These are phyloP conservation scores for Alternaria sp. DNA, from an alignment of 2,329 filamentous ascomycete genomes.

Conservation along the genomic window DNA sequence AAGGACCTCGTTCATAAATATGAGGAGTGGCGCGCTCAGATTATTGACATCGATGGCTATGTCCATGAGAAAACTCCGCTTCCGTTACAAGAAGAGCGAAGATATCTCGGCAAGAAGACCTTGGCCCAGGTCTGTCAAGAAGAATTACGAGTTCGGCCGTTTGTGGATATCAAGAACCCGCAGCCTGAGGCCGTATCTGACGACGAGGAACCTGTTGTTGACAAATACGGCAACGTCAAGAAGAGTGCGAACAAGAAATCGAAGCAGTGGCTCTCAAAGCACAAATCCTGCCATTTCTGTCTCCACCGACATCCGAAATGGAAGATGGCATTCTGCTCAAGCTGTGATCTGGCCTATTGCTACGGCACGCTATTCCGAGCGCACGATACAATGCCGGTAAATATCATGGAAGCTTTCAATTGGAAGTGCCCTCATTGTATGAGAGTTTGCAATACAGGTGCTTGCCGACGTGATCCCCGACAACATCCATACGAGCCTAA, in stretches of 20 bases:
- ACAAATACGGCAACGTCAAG: constrained; percentile 69
- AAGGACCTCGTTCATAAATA: constrained; percentile 77
- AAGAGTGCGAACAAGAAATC: constrained; percentile 69
- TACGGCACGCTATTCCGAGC: constrained; percentile 92
- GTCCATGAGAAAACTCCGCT: constrained; percentile 72
- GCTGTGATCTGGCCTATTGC: constrained; percentile 81
- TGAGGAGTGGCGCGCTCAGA: constrained; percentile 80
- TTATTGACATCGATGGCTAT: constrained; percentile 75
- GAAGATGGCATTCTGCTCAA: constrained; percentile 82
- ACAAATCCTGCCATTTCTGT: constrained; percentile 80
- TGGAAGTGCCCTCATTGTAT: constrained; percentile 92
- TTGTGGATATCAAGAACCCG: constrained; percentile 78
- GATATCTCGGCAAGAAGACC: constrained; percentile 74
- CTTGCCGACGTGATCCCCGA: constrained; percentile 73
- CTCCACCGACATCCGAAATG: constrained; percentile 80
- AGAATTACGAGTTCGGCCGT: constrained; percentile 80
- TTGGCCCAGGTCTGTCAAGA: constrained; percentile 94
- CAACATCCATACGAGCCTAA: constrained; percentile 85
- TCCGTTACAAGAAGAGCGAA: constrained; percentile 74
- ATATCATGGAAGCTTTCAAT: constrained; percentile 77
- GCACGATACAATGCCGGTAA: constrained; percentile 87
- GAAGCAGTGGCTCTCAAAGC: constrained; percentile 59
- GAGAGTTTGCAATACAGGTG: constrained; percentile 85
- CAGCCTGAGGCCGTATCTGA: constrained; percentile 55
- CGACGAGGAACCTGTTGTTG: constrained; percentile 65